Percentiles rank a stretch among this genome's conserved stretches.
phyloP scores from a whole-genome alignment of 1,284 basidiomycete genomes.

The Phaffia rhodozyma region DNA sequence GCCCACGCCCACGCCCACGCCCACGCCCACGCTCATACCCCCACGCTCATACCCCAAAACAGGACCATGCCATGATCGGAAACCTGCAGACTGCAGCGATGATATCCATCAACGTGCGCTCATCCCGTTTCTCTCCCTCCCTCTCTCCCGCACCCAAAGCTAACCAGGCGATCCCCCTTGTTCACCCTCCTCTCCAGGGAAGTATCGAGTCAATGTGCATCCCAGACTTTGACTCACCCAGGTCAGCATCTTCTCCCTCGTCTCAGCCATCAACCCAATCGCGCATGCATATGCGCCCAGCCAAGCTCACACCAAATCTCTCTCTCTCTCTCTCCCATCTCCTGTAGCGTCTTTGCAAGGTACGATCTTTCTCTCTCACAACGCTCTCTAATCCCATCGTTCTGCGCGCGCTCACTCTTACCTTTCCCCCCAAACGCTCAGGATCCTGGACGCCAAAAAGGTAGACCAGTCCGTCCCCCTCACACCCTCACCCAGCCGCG shows the following conservation, averaged over 20 bases:
- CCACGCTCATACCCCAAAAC: no score
- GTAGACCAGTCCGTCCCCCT: neutral
- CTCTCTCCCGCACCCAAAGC: neutral
- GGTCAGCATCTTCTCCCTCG: conserved; percentile 20
- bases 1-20: no score
- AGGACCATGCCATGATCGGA: conserved; percentile 39
- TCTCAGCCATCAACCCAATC: neutral
- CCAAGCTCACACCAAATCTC: neutral
- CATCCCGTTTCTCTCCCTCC: conserved; percentile 24
- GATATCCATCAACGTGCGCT: conserved; percentile 35
- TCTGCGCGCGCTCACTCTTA: neutral
- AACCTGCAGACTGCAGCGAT: conserved; percentile 38
- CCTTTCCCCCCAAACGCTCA: neutral
- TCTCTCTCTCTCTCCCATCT: neutral
- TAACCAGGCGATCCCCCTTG: neutral
- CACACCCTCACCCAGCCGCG: neutral
- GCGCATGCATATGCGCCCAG: no score
- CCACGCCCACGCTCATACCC: no score
- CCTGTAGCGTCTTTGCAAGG: conserved; percentile 31
- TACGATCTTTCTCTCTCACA: neutral
- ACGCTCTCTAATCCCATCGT: neutral
- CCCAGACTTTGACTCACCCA: conserved; percentile 82
- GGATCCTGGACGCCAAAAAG: conserved; percentile 58
- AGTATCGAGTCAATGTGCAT: conserved; percentile 70
- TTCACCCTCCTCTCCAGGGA: neutral